Evolutionary conservation across 2,329 filamentous ascomycete genomes (phyloP).

Genomic region (Calonectria multiphialidica): DNA sequence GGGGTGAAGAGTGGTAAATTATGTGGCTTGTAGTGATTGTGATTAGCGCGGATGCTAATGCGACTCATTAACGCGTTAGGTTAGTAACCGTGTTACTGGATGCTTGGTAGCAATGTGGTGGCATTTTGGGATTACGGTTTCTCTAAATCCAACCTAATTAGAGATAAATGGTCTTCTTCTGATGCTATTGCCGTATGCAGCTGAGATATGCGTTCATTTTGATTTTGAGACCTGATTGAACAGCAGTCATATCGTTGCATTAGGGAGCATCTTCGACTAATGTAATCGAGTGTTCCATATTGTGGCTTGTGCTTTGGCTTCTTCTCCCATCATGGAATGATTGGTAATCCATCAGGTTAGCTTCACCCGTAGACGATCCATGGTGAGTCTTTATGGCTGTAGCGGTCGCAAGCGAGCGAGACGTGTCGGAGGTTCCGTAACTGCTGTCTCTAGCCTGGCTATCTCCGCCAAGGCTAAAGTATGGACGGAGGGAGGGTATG

Average conservation of each 20-base stretch:
- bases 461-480: background rate
- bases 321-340: background rate
- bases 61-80: background rate
- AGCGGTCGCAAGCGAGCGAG: background rate
- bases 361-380: background rate
- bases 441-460: background rate
- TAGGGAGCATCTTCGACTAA: background rate
- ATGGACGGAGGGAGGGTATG: constrained; percentile 3
- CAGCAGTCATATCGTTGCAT: background rate
- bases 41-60: background rate
- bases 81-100: no score
- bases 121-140: no score
- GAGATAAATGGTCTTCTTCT: no score
- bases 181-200: no score
- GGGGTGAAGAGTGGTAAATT: background rate
- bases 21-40: background rate
- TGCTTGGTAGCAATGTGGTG: no score
- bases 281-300: background rate
- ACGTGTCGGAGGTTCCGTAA: background rate
- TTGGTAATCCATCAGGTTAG: background rate
- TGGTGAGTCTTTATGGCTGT: background rate
- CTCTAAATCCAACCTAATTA: no score
- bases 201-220: background rate
- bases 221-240: no score
- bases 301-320: background rate